Evolutionary conservation across 2,329 filamentous ascomycete species (phyloP).

Genomic region (Xylariaceae sp.): DNA sequence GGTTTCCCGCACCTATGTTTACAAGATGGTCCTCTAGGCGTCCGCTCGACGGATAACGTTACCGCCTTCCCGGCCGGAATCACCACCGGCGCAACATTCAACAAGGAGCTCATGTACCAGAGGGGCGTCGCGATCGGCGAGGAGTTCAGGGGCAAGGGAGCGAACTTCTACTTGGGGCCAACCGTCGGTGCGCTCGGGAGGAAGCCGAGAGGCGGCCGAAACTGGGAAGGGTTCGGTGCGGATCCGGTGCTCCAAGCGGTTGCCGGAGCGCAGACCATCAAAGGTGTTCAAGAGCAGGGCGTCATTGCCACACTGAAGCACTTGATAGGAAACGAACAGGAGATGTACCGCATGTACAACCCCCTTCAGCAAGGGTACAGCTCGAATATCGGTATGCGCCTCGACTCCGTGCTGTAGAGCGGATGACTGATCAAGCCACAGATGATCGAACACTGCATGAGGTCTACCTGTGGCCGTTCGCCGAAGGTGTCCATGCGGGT

Average conservation of each 20-base stretch:
- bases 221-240: conserved; percentile 74
- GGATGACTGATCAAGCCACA: conserved; percentile 9
- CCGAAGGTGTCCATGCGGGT: conserved; percentile 74
- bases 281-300: conserved; percentile 58
- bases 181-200: conserved; percentile 71
- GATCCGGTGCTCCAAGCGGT: conserved; percentile 67
- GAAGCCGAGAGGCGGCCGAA: conserved; percentile 72
- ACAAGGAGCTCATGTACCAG: conserved; percentile 71
- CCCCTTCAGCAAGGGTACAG: conserved; percentile 58
- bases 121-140: conserved; percentile 69
- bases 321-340: conserved; percentile 57
- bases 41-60: conserved; percentile 73
- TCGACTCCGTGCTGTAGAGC: neutral
- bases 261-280: conserved; percentile 53
- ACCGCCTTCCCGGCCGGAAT: conserved; percentile 82
- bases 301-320: conserved; percentile 63
- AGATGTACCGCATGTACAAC: conserved; percentile 58
- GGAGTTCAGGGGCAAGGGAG: conserved; percentile 74
- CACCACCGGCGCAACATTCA: conserved; percentile 73
- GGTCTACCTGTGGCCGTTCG: conserved; percentile 79
- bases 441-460: conserved; percentile 59
- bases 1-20: conserved; percentile 74
- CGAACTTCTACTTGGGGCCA: conserved; percentile 72
- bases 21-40: conserved; percentile 71
- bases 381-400: conserved; percentile 59